Evolutionary conservation across 2,329 filamentous ascomycete species (phyloP).

Genomic region (Fusarium nurragi): DNA sequence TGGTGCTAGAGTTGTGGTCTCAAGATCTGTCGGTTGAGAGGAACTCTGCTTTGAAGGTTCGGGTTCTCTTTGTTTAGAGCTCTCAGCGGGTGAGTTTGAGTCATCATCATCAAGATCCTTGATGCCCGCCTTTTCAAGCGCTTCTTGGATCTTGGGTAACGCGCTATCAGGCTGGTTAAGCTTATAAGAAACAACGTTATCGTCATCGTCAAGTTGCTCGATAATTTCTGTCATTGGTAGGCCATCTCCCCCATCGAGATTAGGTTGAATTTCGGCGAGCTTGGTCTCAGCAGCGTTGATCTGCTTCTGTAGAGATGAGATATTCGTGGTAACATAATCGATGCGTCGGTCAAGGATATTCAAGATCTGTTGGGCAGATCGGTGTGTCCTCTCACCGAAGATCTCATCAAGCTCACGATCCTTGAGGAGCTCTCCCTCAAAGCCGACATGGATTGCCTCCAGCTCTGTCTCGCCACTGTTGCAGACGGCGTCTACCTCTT

Average conservation of each 20-base stretch:
- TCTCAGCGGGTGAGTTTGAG: slow-evolving; percentile 6
- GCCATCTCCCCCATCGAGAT: slow-evolving; percentile 71
- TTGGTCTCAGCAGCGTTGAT: slow-evolving; percentile 75
- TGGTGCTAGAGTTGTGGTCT: slow-evolving; percentile 13
- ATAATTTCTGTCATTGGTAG: slow-evolving; percentile 89
- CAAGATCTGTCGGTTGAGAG: neutral
- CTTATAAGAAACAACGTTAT: slow-evolving; percentile 77
- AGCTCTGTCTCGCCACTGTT: slow-evolving; percentile 61
- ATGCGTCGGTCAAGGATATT: slow-evolving; percentile 74
- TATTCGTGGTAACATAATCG: slow-evolving; percentile 89
- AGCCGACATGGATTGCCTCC: slow-evolving; percentile 64
- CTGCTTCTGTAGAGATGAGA: slow-evolving; percentile 77
- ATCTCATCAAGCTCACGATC: slow-evolving; percentile 64
- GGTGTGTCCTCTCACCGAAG: slow-evolving; percentile 46
- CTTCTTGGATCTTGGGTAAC: slow-evolving; percentile 74
- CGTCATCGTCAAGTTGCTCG: slow-evolving; percentile 91
- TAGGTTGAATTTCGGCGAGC: slow-evolving; percentile 70
- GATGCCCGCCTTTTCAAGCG: slow-evolving; percentile 80
- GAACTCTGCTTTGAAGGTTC: neutral
- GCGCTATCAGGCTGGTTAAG: slow-evolving; percentile 73
- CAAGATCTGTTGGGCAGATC: slow-evolving; percentile 60
- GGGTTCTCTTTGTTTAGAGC: neutral
- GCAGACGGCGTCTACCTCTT: slow-evolving; percentile 73
- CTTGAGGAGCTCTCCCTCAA: slow-evolving; percentile 70
- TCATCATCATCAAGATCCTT: slow-evolving; percentile 52